These are phyloP conservation scores for Monotropa hypopitys DNA, from an alignment of 179 eudicot genomes.

Conservation along the genomic window DNA sequence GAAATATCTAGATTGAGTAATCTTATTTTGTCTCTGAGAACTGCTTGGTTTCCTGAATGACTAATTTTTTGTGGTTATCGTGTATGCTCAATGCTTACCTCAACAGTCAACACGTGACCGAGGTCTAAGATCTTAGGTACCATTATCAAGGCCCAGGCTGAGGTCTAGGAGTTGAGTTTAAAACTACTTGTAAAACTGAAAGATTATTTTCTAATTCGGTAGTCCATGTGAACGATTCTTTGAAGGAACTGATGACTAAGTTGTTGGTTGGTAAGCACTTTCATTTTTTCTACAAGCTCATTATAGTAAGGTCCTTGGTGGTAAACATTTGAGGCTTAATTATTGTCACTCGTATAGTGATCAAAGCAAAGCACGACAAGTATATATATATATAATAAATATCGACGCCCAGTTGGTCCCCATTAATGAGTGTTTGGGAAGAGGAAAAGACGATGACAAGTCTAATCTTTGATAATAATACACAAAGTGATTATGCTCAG, in stretches of 20 bases:
- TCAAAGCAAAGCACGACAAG: not conserved
- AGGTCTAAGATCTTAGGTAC: not conserved
- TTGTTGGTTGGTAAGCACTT: not conserved
- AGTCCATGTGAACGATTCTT: not conserved
- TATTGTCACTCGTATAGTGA: not conserved
- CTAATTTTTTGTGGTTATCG: not conserved
- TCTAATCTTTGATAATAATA: too few species aligned
- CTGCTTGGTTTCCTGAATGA: not conserved
- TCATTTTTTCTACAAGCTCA: not conserved
- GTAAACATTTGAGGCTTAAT: not conserved
- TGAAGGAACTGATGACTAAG: not conserved
- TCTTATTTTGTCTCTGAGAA: not conserved
- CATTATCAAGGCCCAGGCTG: not conserved
- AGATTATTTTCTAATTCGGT: not conserved
- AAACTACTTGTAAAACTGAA: not conserved
- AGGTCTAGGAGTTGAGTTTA: not conserved
- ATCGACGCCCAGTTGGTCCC: too few species aligned
- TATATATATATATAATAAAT: too few species aligned
- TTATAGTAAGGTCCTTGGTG: not conserved
- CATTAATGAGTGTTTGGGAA: too few species aligned
- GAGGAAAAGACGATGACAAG: too few species aligned
- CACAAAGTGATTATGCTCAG: too few species aligned
- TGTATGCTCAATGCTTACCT: not conserved
- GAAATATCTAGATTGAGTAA: not conserved
- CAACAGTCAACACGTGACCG: not conserved